These are phyloP conservation scores for Zygoascus sp. DNA, from an alignment of 1,139 yeast species.

Conservation along the genomic window DNA sequence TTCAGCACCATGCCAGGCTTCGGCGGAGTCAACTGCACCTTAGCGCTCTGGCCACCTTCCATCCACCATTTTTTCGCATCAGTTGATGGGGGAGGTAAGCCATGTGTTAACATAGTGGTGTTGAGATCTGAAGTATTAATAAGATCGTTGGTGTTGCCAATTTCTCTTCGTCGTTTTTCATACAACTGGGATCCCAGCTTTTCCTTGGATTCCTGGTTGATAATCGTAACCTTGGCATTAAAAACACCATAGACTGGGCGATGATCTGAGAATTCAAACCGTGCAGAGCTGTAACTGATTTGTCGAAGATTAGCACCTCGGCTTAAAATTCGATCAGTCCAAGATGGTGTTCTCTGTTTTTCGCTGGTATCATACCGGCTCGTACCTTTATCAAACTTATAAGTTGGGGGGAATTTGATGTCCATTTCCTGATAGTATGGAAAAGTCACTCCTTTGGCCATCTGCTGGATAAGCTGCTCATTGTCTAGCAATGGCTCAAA, in stretches of 20 bases:
- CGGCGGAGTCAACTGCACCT: slow-evolving; percentile 46
- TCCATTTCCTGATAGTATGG: slow-evolving; percentile 79
- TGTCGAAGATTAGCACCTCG: slow-evolving; percentile 58
- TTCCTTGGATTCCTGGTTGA: slow-evolving; percentile 61
- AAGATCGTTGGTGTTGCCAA: slow-evolving; percentile 36
- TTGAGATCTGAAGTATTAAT: slow-evolving; percentile 34
- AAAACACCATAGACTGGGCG: slow-evolving; percentile 85
- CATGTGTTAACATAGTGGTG: slow-evolving; percentile 36
- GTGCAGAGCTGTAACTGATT: slow-evolving; percentile 57
- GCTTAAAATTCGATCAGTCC: slow-evolving; percentile 83
- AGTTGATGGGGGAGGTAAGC: slow-evolving; percentile 83
- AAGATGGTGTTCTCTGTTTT: slow-evolving; percentile 88
- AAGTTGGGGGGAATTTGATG: slow-evolving; percentile 80
- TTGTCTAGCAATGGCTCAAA: slow-evolving; percentile 51
- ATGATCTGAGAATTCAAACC: slow-evolving; percentile 80
- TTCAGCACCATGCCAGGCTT: slow-evolving; percentile 50
- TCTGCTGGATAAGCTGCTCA: slow-evolving; percentile 82
- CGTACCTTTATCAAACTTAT: slow-evolving; percentile 89
- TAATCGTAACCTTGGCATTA: slow-evolving; percentile 58
- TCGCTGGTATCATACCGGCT: slow-evolving; percentile 82
- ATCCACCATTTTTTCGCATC: slow-evolving; percentile 90
- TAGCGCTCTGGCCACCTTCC: slow-evolving; percentile 69
- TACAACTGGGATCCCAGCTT: slow-evolving; percentile 59
- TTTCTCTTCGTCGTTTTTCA: slow-evolving; percentile 36
- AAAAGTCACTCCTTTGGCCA: slow-evolving; percentile 81